A percentile compares a stretch with the other conserved stretches of the same genome.
Conservation (phyloP, 352 stramenopile genomes). For the Phytophthora colocasiae region DNA sequence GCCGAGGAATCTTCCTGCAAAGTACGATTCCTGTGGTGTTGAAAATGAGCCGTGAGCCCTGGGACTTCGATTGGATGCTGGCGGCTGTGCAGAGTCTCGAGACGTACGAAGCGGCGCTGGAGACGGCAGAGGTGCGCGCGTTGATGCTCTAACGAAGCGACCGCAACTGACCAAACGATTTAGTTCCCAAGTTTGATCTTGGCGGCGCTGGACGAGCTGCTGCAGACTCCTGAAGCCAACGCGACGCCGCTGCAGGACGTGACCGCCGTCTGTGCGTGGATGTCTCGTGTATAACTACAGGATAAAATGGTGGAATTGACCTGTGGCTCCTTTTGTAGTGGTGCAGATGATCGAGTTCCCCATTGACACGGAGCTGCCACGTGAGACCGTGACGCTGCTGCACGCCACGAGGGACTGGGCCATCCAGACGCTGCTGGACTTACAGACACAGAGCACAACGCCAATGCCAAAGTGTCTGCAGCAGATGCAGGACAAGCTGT, state of each 20-base stretch:
- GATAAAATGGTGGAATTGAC: not conserved
- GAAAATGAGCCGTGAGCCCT: slow-evolving; percentile 9
- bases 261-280: slow-evolving; percentile 37
- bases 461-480: slow-evolving; percentile 33
- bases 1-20: not conserved
- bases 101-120: slow-evolving; percentile 36
- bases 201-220: slow-evolving; percentile 29
- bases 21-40: slow-evolving; percentile 2
- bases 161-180: not conserved
- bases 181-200: slow-evolving; percentile 38
- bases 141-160: not conserved
- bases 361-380: slow-evolving; percentile 25
- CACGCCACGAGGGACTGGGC: slow-evolving; percentile 41
- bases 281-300: not conserved
- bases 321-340: slow-evolving; percentile 28
- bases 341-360: slow-evolving; percentile 54
- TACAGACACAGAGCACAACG: slow-evolving; percentile 14
- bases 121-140: slow-evolving; percentile 38
- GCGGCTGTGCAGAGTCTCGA: slow-evolving; percentile 34
- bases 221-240: slow-evolving; percentile 24
- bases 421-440: slow-evolving; percentile 46
- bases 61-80: slow-evolving; percentile 33
- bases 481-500: slow-evolving; percentile 46
- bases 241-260: slow-evolving; percentile 39
- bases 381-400: slow-evolving; percentile 27